Percentiles rank a stretch among this genome's conserved stretches.
Evolutionary conservation across 345 rosid genomes (phyloP).

Genomic region (Dipteronia sinensis): DNA sequence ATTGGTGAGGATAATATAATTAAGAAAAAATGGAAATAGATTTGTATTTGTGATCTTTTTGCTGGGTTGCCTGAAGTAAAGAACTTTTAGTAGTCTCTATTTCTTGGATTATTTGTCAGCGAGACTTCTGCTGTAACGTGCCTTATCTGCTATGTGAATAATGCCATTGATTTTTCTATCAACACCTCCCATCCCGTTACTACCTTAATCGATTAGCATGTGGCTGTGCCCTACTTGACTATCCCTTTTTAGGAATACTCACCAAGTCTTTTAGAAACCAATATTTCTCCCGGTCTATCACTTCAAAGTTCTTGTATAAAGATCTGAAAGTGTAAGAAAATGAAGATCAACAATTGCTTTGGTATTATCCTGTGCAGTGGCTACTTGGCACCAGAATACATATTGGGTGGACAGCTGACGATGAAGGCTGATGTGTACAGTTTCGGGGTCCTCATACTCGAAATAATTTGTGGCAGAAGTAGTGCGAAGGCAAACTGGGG

Average conservation of each 20-base stretch:
- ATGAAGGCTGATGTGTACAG: conserved; percentile 78
- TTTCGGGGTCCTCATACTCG: conserved; percentile 65
- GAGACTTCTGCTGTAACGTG: background rate
- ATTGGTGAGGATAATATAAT: background rate
- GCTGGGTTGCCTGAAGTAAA: background rate
- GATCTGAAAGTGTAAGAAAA: background rate
- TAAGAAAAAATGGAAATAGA: background rate
- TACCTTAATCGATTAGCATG: background rate
- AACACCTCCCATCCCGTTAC: background rate
- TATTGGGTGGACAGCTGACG: conserved; percentile 70
- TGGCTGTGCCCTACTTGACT: background rate
- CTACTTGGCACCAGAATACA: conserved; percentile 80
- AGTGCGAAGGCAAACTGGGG: conserved; percentile 49
- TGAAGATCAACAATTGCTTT: background rate
- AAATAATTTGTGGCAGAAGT: conserved; percentile 62
- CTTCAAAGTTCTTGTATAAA: background rate
- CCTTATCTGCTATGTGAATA: background rate
- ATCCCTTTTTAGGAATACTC: background rate
- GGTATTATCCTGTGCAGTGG: conserved; percentile 49
- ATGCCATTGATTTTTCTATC: background rate
- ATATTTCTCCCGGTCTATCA: background rate
- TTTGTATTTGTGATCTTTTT: background rate
- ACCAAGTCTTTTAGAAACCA: background rate
- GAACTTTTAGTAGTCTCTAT: background rate
- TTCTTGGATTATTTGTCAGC: background rate